Evolutionary conservation across 2,329 filamentous ascomycete species (phyloP).

Genomic region (Monosporascus sp.): DNA sequence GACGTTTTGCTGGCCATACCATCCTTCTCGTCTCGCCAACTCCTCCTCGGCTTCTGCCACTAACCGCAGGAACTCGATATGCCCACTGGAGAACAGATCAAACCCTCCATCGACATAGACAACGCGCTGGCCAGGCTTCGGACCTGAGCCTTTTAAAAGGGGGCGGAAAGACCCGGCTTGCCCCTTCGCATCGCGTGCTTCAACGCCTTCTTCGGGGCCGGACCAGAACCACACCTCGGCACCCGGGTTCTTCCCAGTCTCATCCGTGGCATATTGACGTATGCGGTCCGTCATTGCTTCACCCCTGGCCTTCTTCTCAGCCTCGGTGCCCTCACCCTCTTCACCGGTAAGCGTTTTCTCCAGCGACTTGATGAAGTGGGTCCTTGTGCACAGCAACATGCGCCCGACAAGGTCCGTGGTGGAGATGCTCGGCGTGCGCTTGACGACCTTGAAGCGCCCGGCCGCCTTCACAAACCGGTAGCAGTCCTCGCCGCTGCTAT

Average conservation of each 20-base stretch:
- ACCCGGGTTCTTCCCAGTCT: conserved; percentile 71
- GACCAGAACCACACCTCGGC: conserved; percentile 84
- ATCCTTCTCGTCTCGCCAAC: conserved; percentile 61
- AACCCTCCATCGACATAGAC: conserved; percentile 97
- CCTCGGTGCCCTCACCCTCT: conserved; percentile 65
- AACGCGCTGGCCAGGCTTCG: conserved; percentile 72
- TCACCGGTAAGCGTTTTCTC: conserved; percentile 61
- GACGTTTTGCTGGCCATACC: conserved; percentile 64
- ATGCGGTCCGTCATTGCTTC: conserved; percentile 72
- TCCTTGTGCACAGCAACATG: conserved; percentile 94
- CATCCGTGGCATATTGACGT: conserved; percentile 80
- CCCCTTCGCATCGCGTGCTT: conserved; percentile 42
- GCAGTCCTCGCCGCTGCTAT: conserved; percentile 89
- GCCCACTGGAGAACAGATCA: conserved; percentile 92
- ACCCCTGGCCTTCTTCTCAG: conserved; percentile 59
- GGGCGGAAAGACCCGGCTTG: conserved; percentile 62
- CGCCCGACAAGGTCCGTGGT: conserved; percentile 97
- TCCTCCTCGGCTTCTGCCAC: conserved; percentile 71
- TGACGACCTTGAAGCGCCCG: conserved; percentile 91
- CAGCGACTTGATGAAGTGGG: conserved; percentile 84
- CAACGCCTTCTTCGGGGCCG: conserved; percentile 36
- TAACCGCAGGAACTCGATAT: conserved; percentile 86
- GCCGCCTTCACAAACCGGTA: conserved; percentile 97
- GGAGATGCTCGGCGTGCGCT: conserved; percentile 91
- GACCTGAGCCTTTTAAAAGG: conserved; percentile 66